These are phyloP conservation scores for Leucaena leucocephala DNA, from an alignment of 306 rosid genomes.

Conservation along the genomic window DNA sequence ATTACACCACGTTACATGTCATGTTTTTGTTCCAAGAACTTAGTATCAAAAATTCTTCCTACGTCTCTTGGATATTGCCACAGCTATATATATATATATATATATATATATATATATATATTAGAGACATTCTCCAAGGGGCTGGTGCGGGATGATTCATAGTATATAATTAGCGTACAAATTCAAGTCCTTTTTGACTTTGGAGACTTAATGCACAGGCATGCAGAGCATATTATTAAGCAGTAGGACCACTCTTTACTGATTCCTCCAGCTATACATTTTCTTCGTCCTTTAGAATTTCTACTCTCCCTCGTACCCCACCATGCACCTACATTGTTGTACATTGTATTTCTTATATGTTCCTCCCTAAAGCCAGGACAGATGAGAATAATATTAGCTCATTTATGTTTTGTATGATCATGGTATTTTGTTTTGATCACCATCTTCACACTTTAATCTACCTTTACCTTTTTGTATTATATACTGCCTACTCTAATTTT, in stretches of 20 bases:
- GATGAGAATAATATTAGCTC: neutral
- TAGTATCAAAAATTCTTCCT: neutral
- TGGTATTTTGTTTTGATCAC: neutral
- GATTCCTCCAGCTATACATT: neutral
- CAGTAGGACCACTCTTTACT: slow-evolving; percentile 15
- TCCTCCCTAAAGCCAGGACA: slow-evolving; percentile 3
- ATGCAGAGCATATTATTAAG: neutral
- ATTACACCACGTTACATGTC: neutral
- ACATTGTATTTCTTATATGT: slow-evolving; percentile 33
- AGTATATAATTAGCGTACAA: neutral
- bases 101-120: too few species aligned
- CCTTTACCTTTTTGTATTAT: slow-evolving; percentile 16
- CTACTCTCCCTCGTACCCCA: neutral
- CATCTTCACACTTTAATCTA: slow-evolving; percentile 12
- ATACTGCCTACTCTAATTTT: too few species aligned
- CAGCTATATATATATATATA: too few species aligned
- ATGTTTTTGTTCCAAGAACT: neutral
- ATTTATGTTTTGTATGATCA: neutral
- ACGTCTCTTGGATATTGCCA: neutral
- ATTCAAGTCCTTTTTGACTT: neutral
- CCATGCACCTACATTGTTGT: slow-evolving; percentile 26
- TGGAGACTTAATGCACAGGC: neutral
- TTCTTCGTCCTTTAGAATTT: neutral
- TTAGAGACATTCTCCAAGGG: too few species aligned
- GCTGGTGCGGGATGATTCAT: neutral